Conservation (phyloP, 495 filamentous ascomycete species). For the Penicillium riverlandense region DNA sequence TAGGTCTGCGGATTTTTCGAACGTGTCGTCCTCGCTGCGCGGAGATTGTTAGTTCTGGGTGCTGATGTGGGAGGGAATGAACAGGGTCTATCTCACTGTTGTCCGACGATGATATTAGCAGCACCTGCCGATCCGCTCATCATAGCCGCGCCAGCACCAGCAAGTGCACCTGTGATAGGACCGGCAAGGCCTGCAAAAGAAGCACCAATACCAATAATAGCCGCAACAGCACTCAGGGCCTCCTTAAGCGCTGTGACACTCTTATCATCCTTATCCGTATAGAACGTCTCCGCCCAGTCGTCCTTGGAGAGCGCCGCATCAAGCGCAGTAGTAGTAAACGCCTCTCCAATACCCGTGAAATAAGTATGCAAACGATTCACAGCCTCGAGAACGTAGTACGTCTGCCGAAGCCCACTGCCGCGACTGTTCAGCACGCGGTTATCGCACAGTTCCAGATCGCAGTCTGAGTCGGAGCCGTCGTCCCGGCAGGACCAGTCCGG, state of each 20-base stretch:
- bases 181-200: too few relatives aligned
- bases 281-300: conserved; percentile 18
- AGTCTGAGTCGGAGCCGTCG: conserved; percentile 15
- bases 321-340: conserved; percentile 15
- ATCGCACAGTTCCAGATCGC: conserved; percentile 17
- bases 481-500: conserved; percentile 19
- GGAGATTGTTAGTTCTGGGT: too few relatives aligned
- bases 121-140: too few relatives aligned
- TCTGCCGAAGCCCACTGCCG: conserved; percentile 8
- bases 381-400: conserved; percentile 20
- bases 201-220: too few relatives aligned
- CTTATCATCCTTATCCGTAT: conserved; percentile 19
- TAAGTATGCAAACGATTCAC: conserved; percentile 14
- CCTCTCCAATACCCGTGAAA: conserved; percentile 15
- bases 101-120: too few relatives aligned
- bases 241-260: conserved; percentile 9
- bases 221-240: neutral
- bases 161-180: too few relatives aligned
- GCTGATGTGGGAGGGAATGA: too few relatives aligned
- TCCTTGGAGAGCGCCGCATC: conserved; percentile 18
- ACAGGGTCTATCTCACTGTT: too few relatives aligned
- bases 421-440: conserved; percentile 12
- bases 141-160: too few relatives aligned
- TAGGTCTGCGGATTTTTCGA: conserved; percentile 18
- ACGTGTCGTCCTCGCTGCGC: too few relatives aligned